A percentile compares a stretch with the other conserved stretches of the same genome.
Conservation (phyloP, 2,329 filamentous ascomycete genomes). For the Coniochaeta pulveracea region DNA sequence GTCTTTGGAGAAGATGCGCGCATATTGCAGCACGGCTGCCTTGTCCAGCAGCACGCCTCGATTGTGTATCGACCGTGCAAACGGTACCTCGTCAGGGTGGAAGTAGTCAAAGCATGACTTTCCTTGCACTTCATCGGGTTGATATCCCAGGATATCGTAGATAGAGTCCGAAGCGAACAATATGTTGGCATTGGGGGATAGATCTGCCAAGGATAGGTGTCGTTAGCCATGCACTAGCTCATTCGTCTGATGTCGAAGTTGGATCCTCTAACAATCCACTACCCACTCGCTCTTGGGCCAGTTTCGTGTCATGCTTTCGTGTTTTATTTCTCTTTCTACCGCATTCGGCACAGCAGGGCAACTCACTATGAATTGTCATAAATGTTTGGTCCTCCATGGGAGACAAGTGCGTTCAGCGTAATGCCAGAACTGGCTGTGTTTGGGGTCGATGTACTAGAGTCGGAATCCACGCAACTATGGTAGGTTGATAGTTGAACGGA, state of each 20-base stretch:
- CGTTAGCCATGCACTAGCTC: too few species aligned
- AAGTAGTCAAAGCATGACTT: constrained; percentile 80
- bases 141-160: constrained; percentile 70
- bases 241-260: too few species aligned
- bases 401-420: constrained; percentile 11
- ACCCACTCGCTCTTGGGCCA: too few species aligned
- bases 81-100: constrained; percentile 67
- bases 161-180: constrained; percentile 79
- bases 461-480: too few species aligned
- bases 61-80: constrained; percentile 61
- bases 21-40: constrained; percentile 75
- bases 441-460: background rate
- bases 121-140: constrained; percentile 63
- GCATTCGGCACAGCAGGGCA: too few species aligned
- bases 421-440: constrained; percentile 12
- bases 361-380: constrained; percentile 80
- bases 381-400: constrained; percentile 79
- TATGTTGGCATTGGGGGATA: constrained; percentile 64
- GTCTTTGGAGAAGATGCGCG: constrained; percentile 54
- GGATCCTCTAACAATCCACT: too few species aligned
- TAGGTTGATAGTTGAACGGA: too few species aligned
- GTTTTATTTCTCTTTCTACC: too few species aligned
- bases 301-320: too few species aligned
- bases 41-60: constrained; percentile 70
- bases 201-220: constrained; percentile 37